These are phyloP conservation scores for Alternaria ventricosa DNA, from an alignment of 2,329 filamentous ascomycete species.

Conservation along the genomic window DNA sequence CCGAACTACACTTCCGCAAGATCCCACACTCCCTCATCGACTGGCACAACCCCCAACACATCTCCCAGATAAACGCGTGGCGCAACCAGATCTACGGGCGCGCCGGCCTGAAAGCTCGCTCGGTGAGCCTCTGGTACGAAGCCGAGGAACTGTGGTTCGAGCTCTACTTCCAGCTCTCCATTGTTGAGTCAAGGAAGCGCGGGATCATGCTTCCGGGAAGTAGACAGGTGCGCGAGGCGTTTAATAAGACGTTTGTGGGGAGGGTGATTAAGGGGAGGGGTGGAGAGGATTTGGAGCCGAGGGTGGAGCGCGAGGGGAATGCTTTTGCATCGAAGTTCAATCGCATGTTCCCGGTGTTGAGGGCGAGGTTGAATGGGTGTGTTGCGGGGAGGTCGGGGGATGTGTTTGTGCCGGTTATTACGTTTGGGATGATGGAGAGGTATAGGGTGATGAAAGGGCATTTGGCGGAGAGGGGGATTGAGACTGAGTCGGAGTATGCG, in stretches of 20 bases:
- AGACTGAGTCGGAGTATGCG: background rate
- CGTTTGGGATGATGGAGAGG: constrained; percentile 10
- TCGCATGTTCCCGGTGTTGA: constrained; percentile 13
- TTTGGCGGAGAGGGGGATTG: constrained; percentile 4
- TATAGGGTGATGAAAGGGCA: constrained; percentile 12
- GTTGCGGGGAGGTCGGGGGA: constrained; percentile 14
- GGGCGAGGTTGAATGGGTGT: background rate
- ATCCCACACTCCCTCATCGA: constrained; percentile 22
- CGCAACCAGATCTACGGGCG: constrained; percentile 32
- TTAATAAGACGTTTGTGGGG: constrained; percentile 24
- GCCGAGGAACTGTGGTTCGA: constrained; percentile 28
- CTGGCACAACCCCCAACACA: constrained; percentile 24
- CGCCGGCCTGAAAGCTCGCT: constrained; percentile 24
- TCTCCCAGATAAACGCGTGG: constrained; percentile 32
- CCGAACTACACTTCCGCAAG: constrained; percentile 26
- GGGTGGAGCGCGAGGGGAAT: constrained; percentile 6
- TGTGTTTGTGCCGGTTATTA: constrained; percentile 14
- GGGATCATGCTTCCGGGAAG: constrained; percentile 15
- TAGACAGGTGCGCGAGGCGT: constrained; percentile 10
- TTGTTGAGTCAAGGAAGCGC: constrained; percentile 13
- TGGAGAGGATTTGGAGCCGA: constrained; percentile 1
- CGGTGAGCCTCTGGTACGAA: constrained; percentile 19
- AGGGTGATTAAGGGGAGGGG: constrained; percentile 1
- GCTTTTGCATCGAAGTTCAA: constrained; percentile 25
- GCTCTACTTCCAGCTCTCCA: constrained; percentile 24